These are phyloP conservation scores for Ramicandelaber brevisporus DNA, from an alignment of 192 early-diverging fungal genomes.

Conservation along the genomic window DNA sequence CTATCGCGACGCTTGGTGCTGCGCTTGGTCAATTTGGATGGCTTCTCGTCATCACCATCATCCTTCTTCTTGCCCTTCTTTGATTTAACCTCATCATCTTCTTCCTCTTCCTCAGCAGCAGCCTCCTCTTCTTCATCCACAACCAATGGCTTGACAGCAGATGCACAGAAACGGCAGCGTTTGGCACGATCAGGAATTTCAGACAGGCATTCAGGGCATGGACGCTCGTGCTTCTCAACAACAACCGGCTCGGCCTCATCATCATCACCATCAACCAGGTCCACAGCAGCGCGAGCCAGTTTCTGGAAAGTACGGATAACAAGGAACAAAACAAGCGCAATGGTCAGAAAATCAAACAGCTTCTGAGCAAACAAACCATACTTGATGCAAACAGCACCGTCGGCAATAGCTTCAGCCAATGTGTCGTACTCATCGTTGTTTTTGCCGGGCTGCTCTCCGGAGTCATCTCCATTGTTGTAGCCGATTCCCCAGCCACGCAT, in stretches of 20 bases:
- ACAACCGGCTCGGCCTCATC: neutral
- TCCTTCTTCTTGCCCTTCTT: no score
- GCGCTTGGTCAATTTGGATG: no score
- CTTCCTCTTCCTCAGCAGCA: no score
- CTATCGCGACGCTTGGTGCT: no score
- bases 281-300: no score
- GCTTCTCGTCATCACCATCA: no score
- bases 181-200: neutral
- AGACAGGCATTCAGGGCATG: neutral
- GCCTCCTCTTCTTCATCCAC: neutral
- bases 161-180: neutral
- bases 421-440: neutral
- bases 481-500: no score
- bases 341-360: neutral
- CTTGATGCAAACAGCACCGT: slow-evolving; percentile 1
- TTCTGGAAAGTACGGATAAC: slow-evolving; percentile 1
- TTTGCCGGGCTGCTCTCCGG: neutral
- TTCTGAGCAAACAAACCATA: slow-evolving; percentile 1
- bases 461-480: no score
- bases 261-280: neutral
- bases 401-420: neutral
- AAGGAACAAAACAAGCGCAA: neutral
- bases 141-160: neutral
- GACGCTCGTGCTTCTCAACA: neutral
- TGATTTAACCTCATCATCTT: no score